These are phyloP conservation scores for Leccinum disarticulatum DNA, from an alignment of 768 basidiomycete species.

Conservation along the genomic window DNA sequence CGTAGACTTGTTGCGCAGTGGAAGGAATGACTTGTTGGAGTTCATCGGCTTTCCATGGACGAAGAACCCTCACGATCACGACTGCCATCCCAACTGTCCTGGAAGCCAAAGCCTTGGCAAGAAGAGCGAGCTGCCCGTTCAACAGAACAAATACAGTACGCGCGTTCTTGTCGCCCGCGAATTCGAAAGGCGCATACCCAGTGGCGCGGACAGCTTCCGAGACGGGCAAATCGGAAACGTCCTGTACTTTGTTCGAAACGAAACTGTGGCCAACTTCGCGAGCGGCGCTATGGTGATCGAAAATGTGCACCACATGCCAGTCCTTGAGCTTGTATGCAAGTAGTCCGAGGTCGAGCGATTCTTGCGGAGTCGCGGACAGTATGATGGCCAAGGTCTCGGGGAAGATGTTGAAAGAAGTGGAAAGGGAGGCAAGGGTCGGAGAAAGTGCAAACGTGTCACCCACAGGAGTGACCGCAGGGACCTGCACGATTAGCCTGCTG, in stretches of 20 bases:
- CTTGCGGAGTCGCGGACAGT: conserved; percentile 82
- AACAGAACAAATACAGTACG: conserved; percentile 65
- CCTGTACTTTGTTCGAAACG: conserved; percentile 36
- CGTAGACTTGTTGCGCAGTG: conserved; percentile 58
- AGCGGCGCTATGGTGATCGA: conserved; percentile 80
- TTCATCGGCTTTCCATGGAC: conserved; percentile 77
- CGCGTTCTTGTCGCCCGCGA: conserved; percentile 64
- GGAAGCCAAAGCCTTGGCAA: conserved; percentile 51
- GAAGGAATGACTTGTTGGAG: conserved; percentile 60
- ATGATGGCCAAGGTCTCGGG: conserved; percentile 69
- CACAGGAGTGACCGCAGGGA: conserved; percentile 69
- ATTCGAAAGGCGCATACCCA: conserved; percentile 79
- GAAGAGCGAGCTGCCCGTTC: conserved; percentile 76
- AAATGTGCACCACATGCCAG: conserved; percentile 82
- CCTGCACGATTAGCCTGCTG: conserved; percentile 78
- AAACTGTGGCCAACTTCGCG: conserved; percentile 71
- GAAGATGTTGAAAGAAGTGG: conserved; percentile 57
- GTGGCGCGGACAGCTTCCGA: conserved; percentile 50
- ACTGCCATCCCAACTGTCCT: conserved; percentile 55
- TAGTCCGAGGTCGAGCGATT: conserved; percentile 73
- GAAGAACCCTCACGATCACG: conserved; percentile 73
- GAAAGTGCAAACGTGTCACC: conserved; percentile 69
- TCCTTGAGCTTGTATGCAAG: conserved; percentile 69
- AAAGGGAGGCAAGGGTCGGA: conserved; percentile 72
- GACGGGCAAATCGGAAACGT: conserved; percentile 34